Conservation (phyloP, 306 rosid species). For the Vicia villosa region DNA sequence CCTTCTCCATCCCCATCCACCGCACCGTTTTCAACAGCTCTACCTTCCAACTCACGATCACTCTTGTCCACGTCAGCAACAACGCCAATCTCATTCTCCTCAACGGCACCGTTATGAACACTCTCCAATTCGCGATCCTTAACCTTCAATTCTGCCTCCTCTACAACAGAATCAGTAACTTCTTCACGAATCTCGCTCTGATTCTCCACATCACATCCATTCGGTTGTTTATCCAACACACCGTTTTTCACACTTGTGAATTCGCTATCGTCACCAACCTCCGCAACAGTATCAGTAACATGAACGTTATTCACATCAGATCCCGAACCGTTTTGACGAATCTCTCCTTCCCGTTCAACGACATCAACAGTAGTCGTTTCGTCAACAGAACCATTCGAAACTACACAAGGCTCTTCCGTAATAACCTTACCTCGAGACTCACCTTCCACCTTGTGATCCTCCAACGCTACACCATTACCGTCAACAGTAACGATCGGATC, state of each 20-base stretch:
- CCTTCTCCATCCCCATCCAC: background rate
- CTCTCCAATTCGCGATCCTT: constrained; percentile 17
- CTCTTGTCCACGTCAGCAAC: constrained; percentile 17
- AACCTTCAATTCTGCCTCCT: constrained; percentile 8
- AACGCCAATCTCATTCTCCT: constrained; percentile 9
- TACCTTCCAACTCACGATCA: constrained; percentile 21
- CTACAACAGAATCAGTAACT: background rate
- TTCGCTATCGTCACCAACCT: background rate
- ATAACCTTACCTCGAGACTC: constrained; percentile 25
- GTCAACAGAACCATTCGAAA: background rate
- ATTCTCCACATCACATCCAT: background rate
- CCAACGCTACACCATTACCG: constrained; percentile 4
- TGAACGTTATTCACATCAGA: constrained; percentile 24
- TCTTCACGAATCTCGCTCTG: background rate
- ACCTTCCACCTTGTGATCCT: constrained; percentile 28
- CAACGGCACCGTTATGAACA: constrained; percentile 22
- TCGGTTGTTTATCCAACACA: background rate
- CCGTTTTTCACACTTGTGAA: constrained; percentile 17
- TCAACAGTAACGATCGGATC: constrained; percentile 31
- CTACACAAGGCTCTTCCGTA: constrained; percentile 14
- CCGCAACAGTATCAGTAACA: background rate
- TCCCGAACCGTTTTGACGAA: constrained; percentile 34
- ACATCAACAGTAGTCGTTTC: constrained; percentile 11
- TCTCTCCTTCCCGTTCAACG: constrained; percentile 24
- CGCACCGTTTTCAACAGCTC: constrained; percentile 25